A percentile compares a stretch with the other conserved stretches of the same genome.
These are phyloP conservation scores for Diaporthe amygdali DNA, from an alignment of 2,329 filamentous ascomycete species.

Conservation along the genomic window DNA sequence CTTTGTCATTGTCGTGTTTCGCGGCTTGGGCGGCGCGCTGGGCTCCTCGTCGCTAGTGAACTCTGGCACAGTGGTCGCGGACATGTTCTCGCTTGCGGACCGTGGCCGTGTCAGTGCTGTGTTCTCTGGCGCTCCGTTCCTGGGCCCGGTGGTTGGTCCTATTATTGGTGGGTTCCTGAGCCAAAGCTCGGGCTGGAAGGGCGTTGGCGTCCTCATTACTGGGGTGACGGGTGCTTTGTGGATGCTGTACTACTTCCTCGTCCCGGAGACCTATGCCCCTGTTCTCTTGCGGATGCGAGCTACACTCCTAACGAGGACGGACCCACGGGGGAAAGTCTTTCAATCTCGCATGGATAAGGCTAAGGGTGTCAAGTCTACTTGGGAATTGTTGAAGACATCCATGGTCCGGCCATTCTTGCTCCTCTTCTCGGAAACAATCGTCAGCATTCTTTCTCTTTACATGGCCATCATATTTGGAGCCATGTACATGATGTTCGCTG, in stretches of 20 bases:
- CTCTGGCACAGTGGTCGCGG: constrained; percentile 63
- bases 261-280: constrained; percentile 30
- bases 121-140: constrained; percentile 28
- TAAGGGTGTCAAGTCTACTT: constrained; percentile 10
- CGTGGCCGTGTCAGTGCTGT: constrained; percentile 54
- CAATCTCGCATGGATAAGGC: not conserved
- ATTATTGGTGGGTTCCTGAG: constrained; percentile 39
- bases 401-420: constrained; percentile 68
- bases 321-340: not conserved
- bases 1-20: constrained; percentile 18
- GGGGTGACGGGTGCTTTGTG: constrained; percentile 30
- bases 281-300: not conserved
- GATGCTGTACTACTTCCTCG: constrained; percentile 20
- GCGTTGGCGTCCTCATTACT: constrained; percentile 39
- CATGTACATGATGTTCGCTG: constrained; percentile 59
- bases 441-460: constrained; percentile 67
- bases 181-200: constrained; percentile 39
- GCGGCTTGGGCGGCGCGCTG: constrained; percentile 9
- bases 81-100: constrained; percentile 57
- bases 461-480: constrained; percentile 64
- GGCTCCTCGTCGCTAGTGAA: constrained; percentile 44
- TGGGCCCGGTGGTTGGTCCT: constrained; percentile 35
- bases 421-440: constrained; percentile 70
- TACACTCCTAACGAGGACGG: not conserved
- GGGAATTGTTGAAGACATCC: constrained; percentile 57